Evolutionary conservation across 495 filamentous ascomycete species (phyloP).

Genomic region (Bathelium albidoporum): DNA sequence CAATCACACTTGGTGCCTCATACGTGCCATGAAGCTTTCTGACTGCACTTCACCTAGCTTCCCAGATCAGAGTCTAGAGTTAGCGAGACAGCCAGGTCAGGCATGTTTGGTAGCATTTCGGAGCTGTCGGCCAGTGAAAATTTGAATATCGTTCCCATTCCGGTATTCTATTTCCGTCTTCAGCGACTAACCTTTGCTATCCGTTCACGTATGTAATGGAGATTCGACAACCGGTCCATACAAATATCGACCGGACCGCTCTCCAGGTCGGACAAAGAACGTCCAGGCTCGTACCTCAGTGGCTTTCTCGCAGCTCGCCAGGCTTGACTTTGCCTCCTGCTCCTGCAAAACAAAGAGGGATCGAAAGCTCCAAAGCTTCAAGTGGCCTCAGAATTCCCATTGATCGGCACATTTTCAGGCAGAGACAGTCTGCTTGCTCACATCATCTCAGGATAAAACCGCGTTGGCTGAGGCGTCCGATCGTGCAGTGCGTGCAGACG

Average conservation of each 20-base stretch:
- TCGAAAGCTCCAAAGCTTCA: slow-evolving; percentile 16
- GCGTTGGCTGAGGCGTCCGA: background rate
- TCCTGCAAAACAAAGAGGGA: slow-evolving; percentile 19
- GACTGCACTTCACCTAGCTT: slow-evolving; percentile 10
- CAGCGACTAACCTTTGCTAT: slow-evolving; percentile 16
- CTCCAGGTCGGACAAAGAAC: slow-evolving; percentile 21
- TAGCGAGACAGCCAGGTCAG: slow-evolving; percentile 11
- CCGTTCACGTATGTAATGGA: slow-evolving; percentile 20
- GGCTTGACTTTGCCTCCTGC: background rate
- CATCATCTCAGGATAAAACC: background rate
- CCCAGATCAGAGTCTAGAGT: background rate
- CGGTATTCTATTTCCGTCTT: slow-evolving; percentile 26
- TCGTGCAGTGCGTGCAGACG: background rate
- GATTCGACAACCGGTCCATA: slow-evolving; percentile 20
- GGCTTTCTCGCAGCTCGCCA: slow-evolving; percentile 16
- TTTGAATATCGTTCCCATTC: slow-evolving; percentile 19
- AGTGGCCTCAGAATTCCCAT: background rate
- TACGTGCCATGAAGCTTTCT: background rate
- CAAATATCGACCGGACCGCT: slow-evolving; percentile 23
- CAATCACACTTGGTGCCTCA: slow-evolving; percentile 10
- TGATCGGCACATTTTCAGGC: background rate
- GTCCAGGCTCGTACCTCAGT: slow-evolving; percentile 7
- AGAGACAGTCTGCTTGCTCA: slow-evolving; percentile 17
- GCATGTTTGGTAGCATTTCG: slow-evolving; percentile 14
- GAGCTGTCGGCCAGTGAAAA: slow-evolving; percentile 15